Conservation (phyloP, 2,329 filamentous ascomycete species). For the Lasiodiplodia hormozganensis region DNA sequence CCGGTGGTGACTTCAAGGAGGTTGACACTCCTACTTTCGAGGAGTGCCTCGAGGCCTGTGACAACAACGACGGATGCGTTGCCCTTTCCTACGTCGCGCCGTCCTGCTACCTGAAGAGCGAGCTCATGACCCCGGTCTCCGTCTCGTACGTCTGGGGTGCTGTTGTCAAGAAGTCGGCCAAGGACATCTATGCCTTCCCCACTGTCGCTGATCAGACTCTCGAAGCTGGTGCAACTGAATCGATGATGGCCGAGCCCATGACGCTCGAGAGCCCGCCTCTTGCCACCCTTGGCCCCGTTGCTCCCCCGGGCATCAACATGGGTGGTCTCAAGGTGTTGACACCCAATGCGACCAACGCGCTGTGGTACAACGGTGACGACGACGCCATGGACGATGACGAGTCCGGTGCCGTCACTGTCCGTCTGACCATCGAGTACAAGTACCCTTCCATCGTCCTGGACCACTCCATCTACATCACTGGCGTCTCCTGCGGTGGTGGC, state of each 20-base stretch:
- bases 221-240: conserved; percentile 1
- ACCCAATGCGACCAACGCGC: background rate
- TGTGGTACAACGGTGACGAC: conserved; percentile 23
- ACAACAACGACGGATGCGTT: conserved; percentile 4
- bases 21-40: conserved; percentile 4
- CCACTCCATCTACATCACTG: conserved; percentile 30
- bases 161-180: conserved; percentile 19
- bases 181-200: conserved; percentile 4
- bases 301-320: conserved; percentile 21
- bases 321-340: conserved; percentile 11
- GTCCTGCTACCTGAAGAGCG: conserved; percentile 19
- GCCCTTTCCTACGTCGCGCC: conserved; percentile 9
- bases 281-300: conserved; percentile 13
- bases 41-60: conserved; percentile 12
- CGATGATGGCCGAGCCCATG: conserved; percentile 4
- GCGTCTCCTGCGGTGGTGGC: conserved; percentile 20
- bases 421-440: conserved; percentile 27
- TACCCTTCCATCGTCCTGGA: conserved; percentile 31
- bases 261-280: conserved; percentile 3
- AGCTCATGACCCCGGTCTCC: background rate
- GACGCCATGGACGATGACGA: conserved; percentile 6
- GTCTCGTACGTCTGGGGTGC: conserved; percentile 20
- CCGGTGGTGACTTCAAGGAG: conserved; percentile 16
- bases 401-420: conserved; percentile 9
- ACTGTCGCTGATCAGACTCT: conserved; percentile 3